phyloP scores from a whole-genome alignment of 1,284 basidiomycete species.

The Porodaedalea pini region DNA sequence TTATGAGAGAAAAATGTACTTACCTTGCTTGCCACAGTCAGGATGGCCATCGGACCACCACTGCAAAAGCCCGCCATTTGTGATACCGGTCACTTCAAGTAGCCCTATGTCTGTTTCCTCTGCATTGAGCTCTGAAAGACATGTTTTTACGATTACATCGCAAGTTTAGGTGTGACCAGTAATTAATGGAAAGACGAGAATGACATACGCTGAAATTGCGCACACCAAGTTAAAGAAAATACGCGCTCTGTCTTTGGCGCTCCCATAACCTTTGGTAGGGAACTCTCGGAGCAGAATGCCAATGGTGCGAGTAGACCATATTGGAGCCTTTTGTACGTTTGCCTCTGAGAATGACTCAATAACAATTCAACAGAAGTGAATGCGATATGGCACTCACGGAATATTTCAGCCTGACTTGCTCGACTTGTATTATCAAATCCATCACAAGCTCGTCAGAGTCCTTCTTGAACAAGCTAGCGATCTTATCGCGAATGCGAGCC shows the following conservation, averaged over 20 bases:
- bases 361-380: too few species aligned
- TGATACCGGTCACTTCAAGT: not conserved
- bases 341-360: too few species aligned
- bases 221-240: too few species aligned
- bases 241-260: too few species aligned
- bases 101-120: not conserved
- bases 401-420: not conserved
- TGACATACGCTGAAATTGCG: too few species aligned
- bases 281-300: too few species aligned
- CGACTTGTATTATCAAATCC: not conserved
- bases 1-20: too few species aligned
- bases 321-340: too few species aligned
- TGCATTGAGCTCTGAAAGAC: not conserved
- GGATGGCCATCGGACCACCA: not conserved
- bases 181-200: not conserved
- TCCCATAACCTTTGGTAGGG: too few species aligned
- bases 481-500: not conserved
- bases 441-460: not conserved
- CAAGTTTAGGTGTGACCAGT: not conserved
- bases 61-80: not conserved
- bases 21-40: too few species aligned
- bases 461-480: not conserved
- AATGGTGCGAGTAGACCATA: too few species aligned
- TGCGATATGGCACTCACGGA: not conserved
- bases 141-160: not conserved